Percentiles rank a stretch among this genome's conserved stretches.
phyloP scores from a whole-genome alignment of 2,329 filamentous ascomycete species.

The Trichoderma citrinoviride region DNA sequence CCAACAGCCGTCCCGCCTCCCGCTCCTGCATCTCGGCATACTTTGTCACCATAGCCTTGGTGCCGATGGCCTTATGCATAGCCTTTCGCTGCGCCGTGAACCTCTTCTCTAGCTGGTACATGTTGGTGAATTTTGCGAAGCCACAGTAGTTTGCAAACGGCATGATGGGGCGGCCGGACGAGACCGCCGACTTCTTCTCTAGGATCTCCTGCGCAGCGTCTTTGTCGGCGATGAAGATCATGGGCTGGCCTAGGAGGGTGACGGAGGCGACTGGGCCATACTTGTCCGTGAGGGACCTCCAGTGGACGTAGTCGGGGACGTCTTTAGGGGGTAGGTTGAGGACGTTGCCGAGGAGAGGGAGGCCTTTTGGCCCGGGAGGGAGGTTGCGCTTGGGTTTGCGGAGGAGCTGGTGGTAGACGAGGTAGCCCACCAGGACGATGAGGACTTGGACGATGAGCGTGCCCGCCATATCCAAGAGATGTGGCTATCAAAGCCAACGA shows the following conservation, averaged over 20 bases:
- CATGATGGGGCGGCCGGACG: constrained; percentile 16
- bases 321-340: constrained; percentile 40
- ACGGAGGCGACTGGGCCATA: constrained; percentile 31
- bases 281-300: constrained; percentile 34
- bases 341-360: constrained; percentile 46
- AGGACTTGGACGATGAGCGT: not conserved
- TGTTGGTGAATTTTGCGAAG: not conserved
- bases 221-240: constrained; percentile 41
- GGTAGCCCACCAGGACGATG: constrained; percentile 1
- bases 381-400: constrained; percentile 14
- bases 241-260: constrained; percentile 30
- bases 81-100: constrained; percentile 7
- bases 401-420: not conserved
- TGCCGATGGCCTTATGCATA: constrained; percentile 5
- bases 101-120: not conserved
- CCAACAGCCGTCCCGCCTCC: not conserved
- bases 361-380: constrained; percentile 32
- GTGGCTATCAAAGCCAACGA: not conserved
- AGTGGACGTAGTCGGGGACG: constrained; percentile 33
- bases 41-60: not conserved
- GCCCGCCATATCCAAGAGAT: not conserved
- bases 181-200: constrained; percentile 34
- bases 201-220: constrained; percentile 37
- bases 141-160: constrained; percentile 10
- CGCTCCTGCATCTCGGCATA: not conserved